Base-by-base conservation (phyloP, 768 basidiomycete species). In the Boletus vinaceobasis region DNA sequence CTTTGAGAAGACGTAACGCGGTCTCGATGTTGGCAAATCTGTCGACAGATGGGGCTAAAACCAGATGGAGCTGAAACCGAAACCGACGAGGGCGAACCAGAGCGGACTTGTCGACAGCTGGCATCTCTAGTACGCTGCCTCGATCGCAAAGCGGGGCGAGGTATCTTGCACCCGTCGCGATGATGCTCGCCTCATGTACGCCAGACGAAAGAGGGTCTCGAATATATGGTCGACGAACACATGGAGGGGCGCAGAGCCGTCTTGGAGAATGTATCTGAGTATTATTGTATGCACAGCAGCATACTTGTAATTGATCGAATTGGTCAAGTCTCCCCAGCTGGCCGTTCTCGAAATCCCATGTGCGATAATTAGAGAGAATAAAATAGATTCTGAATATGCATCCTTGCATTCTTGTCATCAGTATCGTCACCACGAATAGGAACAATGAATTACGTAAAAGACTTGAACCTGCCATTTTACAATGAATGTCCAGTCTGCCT, bases 401-500 rank as follows among this genome's bases (percentile, higher is more conserved):
- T 4, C 10, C 39, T 39, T 37, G 36, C 36, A 15, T 4, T 5
- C 39, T 39, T 21, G 39, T 13, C 19, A 36, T 36, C 35, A 15
- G 35, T 21, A 21, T 39, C 3, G 5, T 13, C 19, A 11, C 13
- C 13, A 19, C 5, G 19, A 19, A 11, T n/a, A 11, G 10, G 7
- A 38, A 14, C 23, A 13, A 29, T 0, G 19, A 33, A 33, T 48
- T 48, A 48, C 35, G 35, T 48, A 48, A 48, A 4, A 11, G 6
- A 11, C 40, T 52, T 58, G 37, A 31, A 45, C 54, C 29, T 26
- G 19, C n/a, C n/a, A n/a, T n/a, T 45, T 48, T 40, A 52, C 46
- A 53, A 80, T 79, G 79, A 79, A 78, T 55, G 66, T 83, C 44
- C 67, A 76, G 43, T 59, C 74, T 21, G 74, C 85, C 19, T 66